phyloP scores from a whole-genome alignment of 2,329 filamentous ascomycete species.

The Fusarium citri region DNA sequence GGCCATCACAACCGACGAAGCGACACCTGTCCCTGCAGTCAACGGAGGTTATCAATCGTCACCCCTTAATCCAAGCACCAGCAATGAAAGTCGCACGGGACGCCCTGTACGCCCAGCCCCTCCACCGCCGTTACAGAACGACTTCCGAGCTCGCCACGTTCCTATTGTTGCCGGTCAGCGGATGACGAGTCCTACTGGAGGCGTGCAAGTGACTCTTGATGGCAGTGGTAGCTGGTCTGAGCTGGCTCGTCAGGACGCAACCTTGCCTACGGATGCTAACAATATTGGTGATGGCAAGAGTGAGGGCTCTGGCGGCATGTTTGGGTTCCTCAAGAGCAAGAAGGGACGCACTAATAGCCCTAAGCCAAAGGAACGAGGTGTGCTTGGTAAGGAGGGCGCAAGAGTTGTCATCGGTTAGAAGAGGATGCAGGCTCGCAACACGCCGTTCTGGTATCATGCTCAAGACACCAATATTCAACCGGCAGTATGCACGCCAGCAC shows the following conservation, averaged over 20 bases:
- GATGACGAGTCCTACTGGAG: constrained; percentile 81
- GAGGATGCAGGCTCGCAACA: constrained; percentile 32
- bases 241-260: constrained; percentile 84
- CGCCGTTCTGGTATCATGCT: constrained; percentile 29
- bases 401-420: constrained; percentile 78
- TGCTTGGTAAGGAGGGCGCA: constrained; percentile 94
- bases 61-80: constrained; percentile 42
- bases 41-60: constrained; percentile 44
- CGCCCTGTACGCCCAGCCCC: constrained; percentile 49
- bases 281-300: constrained; percentile 63
- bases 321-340: constrained; percentile 89
- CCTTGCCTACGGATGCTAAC: constrained; percentile 74
- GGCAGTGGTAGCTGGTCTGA: constrained; percentile 92
- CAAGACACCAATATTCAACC: constrained; percentile 23
- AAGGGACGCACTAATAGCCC: constrained; percentile 92
- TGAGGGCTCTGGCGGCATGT: constrained; percentile 79
- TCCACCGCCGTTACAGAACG: constrained; percentile 61
- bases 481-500: constrained; percentile 18
- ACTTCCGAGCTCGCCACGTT: constrained; percentile 59
- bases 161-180: constrained; percentile 72
- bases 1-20: constrained; percentile 65
- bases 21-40: constrained; percentile 54
- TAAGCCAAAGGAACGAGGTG: constrained; percentile 92
- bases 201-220: constrained; percentile 90
- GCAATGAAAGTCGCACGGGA: constrained; percentile 45